These are phyloP conservation scores for Ophiostoma sp. DNA, from an alignment of 2,329 filamentous ascomycete genomes.

Conservation along the genomic window DNA sequence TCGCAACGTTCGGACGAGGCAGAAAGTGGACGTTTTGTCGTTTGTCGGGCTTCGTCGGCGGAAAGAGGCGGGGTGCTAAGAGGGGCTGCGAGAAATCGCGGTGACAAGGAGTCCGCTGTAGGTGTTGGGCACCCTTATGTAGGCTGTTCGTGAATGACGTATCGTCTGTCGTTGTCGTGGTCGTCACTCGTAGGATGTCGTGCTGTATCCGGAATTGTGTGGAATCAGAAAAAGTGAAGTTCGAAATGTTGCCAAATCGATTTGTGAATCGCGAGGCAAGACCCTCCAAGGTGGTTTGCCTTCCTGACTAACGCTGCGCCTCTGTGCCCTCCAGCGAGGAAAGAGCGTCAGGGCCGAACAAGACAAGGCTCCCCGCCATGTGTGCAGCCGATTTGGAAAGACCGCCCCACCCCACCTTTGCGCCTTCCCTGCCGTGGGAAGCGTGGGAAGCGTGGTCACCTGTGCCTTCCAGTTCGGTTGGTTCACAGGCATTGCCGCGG, in stretches of 20 bases:
- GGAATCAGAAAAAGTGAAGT: not conserved
- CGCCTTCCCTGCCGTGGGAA: not conserved
- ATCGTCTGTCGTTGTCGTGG: not conserved
- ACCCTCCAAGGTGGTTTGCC: not conserved
- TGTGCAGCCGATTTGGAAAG: not conserved
- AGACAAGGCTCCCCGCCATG: constrained; percentile 15
- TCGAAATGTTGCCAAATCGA: not conserved
- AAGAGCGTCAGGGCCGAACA: not conserved
- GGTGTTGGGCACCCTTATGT: not conserved
- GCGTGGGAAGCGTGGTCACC: not conserved
- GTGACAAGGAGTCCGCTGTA: not conserved
- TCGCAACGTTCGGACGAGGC: not conserved
- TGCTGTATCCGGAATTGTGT: not conserved
- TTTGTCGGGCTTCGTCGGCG: not conserved
- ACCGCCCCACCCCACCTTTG: not conserved
- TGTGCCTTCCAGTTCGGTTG: not conserved
- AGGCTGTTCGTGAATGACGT: not conserved
- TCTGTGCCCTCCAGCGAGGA: not conserved
- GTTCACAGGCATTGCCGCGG: not conserved
- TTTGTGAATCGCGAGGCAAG: not conserved
- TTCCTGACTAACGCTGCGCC: constrained; percentile 1
- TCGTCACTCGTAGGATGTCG: not conserved
- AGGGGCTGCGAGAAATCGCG: not conserved
- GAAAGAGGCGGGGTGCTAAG: not conserved
- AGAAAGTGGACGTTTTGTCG: not conserved